Conservation (phyloP, 441 rosid genomes). For the Aleurites moluccanus region DNA sequence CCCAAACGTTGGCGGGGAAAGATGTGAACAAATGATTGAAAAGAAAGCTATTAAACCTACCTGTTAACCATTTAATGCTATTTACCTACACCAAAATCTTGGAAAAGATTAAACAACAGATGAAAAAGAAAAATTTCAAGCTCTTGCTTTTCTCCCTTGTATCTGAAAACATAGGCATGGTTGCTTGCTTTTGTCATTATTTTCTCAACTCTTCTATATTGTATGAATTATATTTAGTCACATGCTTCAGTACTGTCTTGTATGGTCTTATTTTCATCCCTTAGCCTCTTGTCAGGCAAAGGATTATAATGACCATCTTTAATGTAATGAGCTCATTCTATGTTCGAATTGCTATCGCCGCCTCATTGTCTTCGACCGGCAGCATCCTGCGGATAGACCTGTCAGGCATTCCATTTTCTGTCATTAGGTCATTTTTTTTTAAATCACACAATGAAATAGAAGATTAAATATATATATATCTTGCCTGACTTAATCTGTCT, state of each 20-base stretch:
- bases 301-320: not conserved
- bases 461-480: not conserved
- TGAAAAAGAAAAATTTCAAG: not conserved
- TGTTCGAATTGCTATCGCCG: not conserved
- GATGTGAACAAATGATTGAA: not conserved
- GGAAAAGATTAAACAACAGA: not conserved
- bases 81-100: not conserved
- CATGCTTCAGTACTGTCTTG: not conserved
- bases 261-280: not conserved
- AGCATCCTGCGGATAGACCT: conserved; percentile 29
- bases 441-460: not conserved
- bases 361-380: not conserved
- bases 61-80: not conserved
- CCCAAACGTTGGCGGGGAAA: too few relatives aligned
- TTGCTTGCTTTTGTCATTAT: not conserved
- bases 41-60: not conserved
- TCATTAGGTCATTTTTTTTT: conserved; percentile 3
- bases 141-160: not conserved
- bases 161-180: not conserved
- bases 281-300: not conserved
- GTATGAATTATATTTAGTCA: not conserved
- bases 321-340: not conserved
- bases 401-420: conserved; percentile 11
- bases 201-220: not conserved
- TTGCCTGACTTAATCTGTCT: conserved; percentile 43